Base-by-base conservation (phyloP, 2,329 filamentous ascomycete species). In the Fusarium oxysporum region DNA sequence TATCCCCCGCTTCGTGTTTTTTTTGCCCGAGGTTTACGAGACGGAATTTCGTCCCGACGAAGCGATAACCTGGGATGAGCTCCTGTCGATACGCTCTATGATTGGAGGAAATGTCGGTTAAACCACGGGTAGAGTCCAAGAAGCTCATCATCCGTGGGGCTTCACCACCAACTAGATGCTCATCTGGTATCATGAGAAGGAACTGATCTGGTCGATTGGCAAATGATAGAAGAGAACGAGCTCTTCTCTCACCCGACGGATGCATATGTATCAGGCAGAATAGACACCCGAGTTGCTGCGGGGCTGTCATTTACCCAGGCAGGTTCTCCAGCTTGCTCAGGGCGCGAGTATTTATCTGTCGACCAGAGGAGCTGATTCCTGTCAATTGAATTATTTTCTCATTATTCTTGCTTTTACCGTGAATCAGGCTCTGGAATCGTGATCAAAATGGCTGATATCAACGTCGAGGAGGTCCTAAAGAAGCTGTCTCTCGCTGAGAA, bases 401-500 rank as follows among this genome's bases (percentile, higher is more conserved):
- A 25, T 41, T 13, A 6, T 25, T 41, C 9, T 28, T 30, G n/a
- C 23, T 33, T 9, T 44, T 25, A 9, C 5, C 11, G 38, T 71
- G 59, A 65, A 13, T 16, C 5, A 28, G 5, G 9, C 9, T 50
- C 4, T 23, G 30, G 8, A 3, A 2, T 23, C 25, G 33, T 25
- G 33, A 40, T 40, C 2, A 64, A 54, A 57, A 88, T 88, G 85
- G 85, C 85, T 35, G 82, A 88, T 71, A 83, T 90, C 44, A 82
- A 89, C 59, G 86, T 89, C 13, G 87, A 89, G 62, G 84, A 85
- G 67, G 80, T 87, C 35, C 82, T 90, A 47, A 85, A 86, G 75
- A 87, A 88, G 82, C 85, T 89, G 62, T 85, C 84, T 16, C 78
- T 86, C 54, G 77, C 80, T 8, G 87, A 90, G 75, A 89, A 89